These are phyloP conservation scores for Nematodospora anomalae DNA, from an alignment of 1,139 yeast genomes.

Conservation along the genomic window DNA sequence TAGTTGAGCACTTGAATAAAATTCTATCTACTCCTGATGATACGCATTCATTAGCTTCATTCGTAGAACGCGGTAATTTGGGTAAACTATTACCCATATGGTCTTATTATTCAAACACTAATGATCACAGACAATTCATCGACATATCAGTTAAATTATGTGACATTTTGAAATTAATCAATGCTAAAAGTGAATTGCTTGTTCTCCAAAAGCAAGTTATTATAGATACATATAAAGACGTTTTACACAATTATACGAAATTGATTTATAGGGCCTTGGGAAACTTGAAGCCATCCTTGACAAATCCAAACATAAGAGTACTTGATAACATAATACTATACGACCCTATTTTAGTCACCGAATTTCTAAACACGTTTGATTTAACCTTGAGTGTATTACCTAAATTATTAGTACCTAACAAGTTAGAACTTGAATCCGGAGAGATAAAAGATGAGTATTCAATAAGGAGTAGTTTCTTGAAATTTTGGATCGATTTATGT, in stretches of 20 bases:
- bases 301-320: slow-evolving; percentile 61
- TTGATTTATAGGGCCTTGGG: slow-evolving; percentile 69
- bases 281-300: slow-evolving; percentile 55
- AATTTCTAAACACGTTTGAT: slow-evolving; percentile 67
- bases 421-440: slow-evolving; percentile 39
- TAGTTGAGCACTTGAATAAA: slow-evolving; percentile 15
- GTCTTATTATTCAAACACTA: slow-evolving; percentile 65
- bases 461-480: slow-evolving; percentile 57
- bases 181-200: slow-evolving; percentile 9
- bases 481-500: slow-evolving; percentile 60
- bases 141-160: slow-evolving; percentile 37
- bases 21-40: slow-evolving; percentile 13
- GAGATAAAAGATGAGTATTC: slow-evolving; percentile 34
- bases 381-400: slow-evolving; percentile 61
- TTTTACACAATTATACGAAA: slow-evolving; percentile 58
- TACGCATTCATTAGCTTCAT: slow-evolving; percentile 13
- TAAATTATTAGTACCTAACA: slow-evolving; percentile 57
- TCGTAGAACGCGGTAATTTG: slow-evolving; percentile 18
- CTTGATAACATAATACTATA: slow-evolving; percentile 53
- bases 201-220: slow-evolving; percentile 11
- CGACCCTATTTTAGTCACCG: slow-evolving; percentile 52
- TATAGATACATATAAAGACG: slow-evolving; percentile 42
- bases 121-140: slow-evolving; percentile 55
- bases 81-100: slow-evolving; percentile 37
- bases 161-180: slow-evolving; percentile 24